These are phyloP conservation scores for Coemansia sp. DNA, from an alignment of 192 early-diverging fungal species.

Conservation along the genomic window DNA sequence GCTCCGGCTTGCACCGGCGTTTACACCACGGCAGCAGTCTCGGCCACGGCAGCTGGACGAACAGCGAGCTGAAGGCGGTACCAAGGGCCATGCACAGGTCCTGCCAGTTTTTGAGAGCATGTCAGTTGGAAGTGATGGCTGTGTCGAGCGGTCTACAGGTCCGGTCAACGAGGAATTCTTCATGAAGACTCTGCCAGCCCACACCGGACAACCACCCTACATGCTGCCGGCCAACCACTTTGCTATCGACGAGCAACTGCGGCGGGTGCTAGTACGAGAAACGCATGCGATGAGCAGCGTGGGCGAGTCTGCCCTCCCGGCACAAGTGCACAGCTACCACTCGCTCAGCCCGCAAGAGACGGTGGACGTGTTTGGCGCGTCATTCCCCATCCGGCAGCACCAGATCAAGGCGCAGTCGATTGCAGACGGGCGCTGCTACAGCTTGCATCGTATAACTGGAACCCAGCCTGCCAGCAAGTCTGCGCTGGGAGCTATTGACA, in stretches of 20 bases:
- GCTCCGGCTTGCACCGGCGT: conserved; percentile 32
- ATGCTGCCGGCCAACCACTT: conserved; percentile 81
- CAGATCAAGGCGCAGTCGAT: conserved; percentile 87
- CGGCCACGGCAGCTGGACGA: conserved; percentile 9
- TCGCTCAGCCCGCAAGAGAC: conserved; percentile 71
- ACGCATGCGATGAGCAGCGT: conserved; percentile 37
- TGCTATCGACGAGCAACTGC: conserved; percentile 82
- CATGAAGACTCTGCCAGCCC: conserved; percentile 10
- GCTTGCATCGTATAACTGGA: conserved; percentile 79
- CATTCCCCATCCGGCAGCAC: conserved; percentile 67
- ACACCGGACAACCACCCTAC: conserved; percentile 51
- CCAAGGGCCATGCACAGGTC: not conserved
- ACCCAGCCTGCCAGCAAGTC: conserved; percentile 76
- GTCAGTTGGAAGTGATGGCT: conserved; percentile 4
- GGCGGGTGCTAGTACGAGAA: conserved; percentile 76
- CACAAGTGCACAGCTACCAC: conserved; percentile 90
- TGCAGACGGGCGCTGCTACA: conserved; percentile 85
- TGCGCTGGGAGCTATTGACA: conserved; percentile 82
- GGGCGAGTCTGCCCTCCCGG: conserved; percentile 65
- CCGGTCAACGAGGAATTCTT: conserved; percentile 23
- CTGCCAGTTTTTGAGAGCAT: conserved; percentile 4
- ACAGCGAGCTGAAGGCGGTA: not conserved
- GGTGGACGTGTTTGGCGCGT: conserved; percentile 57
- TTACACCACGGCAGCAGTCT: conserved; percentile 28
- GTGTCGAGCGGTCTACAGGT: not conserved